phyloP scores from a whole-genome alignment of 1,284 basidiomycete genomes.

The Sporisorium iseilematis-ciliati region DNA sequence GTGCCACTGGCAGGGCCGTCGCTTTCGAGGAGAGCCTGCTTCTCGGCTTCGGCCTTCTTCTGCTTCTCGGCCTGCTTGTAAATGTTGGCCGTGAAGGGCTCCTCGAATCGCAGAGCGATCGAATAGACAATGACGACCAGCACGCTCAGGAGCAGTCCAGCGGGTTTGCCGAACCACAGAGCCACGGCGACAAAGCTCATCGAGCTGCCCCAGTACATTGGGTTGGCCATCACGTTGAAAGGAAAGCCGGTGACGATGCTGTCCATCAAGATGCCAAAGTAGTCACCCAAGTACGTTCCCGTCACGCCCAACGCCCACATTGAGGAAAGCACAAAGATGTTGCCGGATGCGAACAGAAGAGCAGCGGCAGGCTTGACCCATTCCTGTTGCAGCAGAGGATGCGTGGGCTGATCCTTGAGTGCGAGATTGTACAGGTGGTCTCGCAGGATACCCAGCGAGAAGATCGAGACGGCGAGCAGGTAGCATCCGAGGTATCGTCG shows the following conservation, averaged over 20 bases:
- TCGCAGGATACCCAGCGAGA: conserved; percentile 48
- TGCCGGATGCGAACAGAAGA: conserved; percentile 76
- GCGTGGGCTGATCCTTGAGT: conserved; percentile 78
- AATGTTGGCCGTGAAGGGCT: conserved; percentile 67
- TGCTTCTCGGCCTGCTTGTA: conserved; percentile 64
- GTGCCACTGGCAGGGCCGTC: conserved; percentile 52
- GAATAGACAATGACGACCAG: conserved; percentile 64
- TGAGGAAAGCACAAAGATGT: conserved; percentile 78
- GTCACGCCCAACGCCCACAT: conserved; percentile 93
- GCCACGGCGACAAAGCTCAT: conserved; percentile 67
- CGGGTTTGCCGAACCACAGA: conserved; percentile 68
- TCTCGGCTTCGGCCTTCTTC: conserved; percentile 42
- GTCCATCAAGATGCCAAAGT: conserved; percentile 98
- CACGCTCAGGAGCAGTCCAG: conserved; percentile 65
- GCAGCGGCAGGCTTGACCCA: conserved; percentile 77
- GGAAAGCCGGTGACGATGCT: conserved; percentile 83
- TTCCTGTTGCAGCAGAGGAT: conserved; percentile 73
- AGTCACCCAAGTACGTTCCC: conserved; percentile 85
- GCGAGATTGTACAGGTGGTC: conserved; percentile 76
- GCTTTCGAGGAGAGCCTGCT: conserved; percentile 38
- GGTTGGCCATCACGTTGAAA: conserved; percentile 91
- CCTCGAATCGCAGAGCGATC: conserved; percentile 65
- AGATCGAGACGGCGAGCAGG: conserved; percentile 83
- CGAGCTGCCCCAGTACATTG: conserved; percentile 81
- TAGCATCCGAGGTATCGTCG: conserved; percentile 80